Percentiles rank a stretch among this genome's conserved stretches.
Conservation (phyloP, 2,329 filamentous ascomycete genomes). For the Pestalotiopsis sp. region DNA sequence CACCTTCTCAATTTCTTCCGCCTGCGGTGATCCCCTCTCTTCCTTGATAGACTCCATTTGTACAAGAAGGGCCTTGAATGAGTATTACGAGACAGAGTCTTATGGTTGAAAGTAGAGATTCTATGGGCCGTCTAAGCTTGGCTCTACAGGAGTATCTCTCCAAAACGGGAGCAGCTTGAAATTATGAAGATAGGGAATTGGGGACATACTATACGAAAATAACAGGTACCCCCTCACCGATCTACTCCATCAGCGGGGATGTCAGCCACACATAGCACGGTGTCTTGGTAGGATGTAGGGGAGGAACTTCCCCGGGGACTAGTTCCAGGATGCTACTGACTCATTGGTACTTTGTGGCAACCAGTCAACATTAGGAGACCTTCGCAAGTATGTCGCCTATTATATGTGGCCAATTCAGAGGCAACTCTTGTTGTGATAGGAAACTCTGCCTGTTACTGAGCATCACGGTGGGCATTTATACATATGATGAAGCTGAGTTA, state of each 20-base stretch:
- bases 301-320: background rate
- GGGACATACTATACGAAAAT: background rate
- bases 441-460: too few relatives aligned
- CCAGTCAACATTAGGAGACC: background rate
- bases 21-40: background rate
- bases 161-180: background rate
- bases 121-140: too few relatives aligned
- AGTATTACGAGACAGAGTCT: background rate
- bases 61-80: too few relatives aligned
- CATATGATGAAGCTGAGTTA: too few relatives aligned
- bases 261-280: slow-evolving; percentile 8
- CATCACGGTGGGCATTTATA: too few relatives aligned
- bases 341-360: background rate
- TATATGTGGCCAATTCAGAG: background rate
- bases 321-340: background rate
- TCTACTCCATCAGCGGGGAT: background rate
- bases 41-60: background rate
- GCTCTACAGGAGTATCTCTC: too few relatives aligned
- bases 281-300: background rate
- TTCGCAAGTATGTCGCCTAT: background rate
- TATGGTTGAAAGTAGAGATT: background rate
- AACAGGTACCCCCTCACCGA: background rate
- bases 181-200: background rate
- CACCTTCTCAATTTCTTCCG: slow-evolving; percentile 17
- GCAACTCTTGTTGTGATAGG: too few relatives aligned